Conservation (phyloP, 768 basidiomycete genomes). For the Lentinula edodes region DNA sequence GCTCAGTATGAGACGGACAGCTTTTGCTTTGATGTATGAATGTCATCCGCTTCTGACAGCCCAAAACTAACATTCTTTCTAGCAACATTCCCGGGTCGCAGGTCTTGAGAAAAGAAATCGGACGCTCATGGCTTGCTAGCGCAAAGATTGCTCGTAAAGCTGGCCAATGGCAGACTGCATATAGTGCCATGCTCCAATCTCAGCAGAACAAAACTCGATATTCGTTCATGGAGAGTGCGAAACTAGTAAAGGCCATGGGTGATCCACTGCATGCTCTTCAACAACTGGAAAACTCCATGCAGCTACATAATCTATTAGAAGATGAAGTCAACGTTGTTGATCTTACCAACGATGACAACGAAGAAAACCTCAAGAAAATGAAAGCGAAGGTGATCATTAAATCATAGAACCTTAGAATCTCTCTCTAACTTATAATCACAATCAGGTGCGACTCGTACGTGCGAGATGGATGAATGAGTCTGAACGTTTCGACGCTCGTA, state of each 20-base stretch:
- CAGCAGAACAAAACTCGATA: slow-evolving; percentile 65
- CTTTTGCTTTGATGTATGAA: slow-evolving; percentile 65
- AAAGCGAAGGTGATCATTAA: slow-evolving; percentile 59
- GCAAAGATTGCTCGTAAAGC: slow-evolving; percentile 97
- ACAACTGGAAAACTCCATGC: slow-evolving; percentile 77
- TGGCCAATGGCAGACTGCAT: slow-evolving; percentile 93
- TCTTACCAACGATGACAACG: slow-evolving; percentile 46
- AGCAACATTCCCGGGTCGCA: slow-evolving; percentile 30
- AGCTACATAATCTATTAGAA: slow-evolving; percentile 40
- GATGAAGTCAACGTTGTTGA: slow-evolving; percentile 43
- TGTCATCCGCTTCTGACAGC: neutral
- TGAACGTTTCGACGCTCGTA: slow-evolving; percentile 65
- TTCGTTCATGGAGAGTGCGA: slow-evolving; percentile 87
- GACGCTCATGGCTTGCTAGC: slow-evolving; percentile 84
- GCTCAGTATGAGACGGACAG: slow-evolving; percentile 84
- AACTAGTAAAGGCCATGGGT: slow-evolving; percentile 72
- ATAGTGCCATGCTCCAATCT: slow-evolving; percentile 91
- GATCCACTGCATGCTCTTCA: slow-evolving; percentile 82
- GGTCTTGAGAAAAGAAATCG: slow-evolving; percentile 43
- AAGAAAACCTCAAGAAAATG: slow-evolving; percentile 37
- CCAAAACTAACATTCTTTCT: slow-evolving; percentile 17
- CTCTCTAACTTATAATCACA: neutral
- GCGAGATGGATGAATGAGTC: slow-evolving; percentile 94
- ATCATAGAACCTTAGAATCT: slow-evolving; percentile 5
- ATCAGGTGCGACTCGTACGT: slow-evolving; percentile 69